Evolutionary conservation across 2,329 filamentous ascomycete species (phyloP), one percentile per base, ranked within the genome.

Genomic region (Ustulina deusta): DNA sequence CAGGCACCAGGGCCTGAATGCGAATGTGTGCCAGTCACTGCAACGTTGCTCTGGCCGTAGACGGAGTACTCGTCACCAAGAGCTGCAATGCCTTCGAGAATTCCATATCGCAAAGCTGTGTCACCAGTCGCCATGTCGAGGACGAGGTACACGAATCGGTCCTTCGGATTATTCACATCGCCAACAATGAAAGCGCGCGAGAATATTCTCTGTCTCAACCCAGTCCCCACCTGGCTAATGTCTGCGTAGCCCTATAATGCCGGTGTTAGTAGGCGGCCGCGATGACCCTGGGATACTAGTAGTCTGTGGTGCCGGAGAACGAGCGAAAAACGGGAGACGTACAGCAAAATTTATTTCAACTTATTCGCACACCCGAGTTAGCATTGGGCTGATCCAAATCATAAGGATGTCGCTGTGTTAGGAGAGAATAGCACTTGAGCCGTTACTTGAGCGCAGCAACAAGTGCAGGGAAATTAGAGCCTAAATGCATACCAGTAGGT

Each of bases 271-370:
- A 52, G 27, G 20, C 6, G 29, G 29, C 42, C 32, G 34, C 34
- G 40, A 44, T 40, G 6, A 32, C 17, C 11, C 51, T 52, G 87
- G 87, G 15, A 89, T 42, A 77, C 93, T 89, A 32, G 94, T 93
- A 81, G 46, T 66, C 22, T 29, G 4, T 48, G 13, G n/a, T 15
- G 25, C 27, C 3, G 46, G 17, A 15, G 27, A 20, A 42, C 4
- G 13, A 20, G 25, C 25, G 15, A 40, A 13, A 20, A 29, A 9
- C 25, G 17, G n/a, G 40, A 64, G 54, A 63, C 17, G 97, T 69
- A 94, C 94, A 85, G 94, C 96, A 79, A 97, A 87, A 76, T 93
- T 93, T 80, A 97, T 89, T 80, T 97, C 93, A 32, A 95, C 93
- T 71, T 65, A 20, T 46, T 54, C n/a, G 40, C 40, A 54, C 25